Base-by-base conservation (phyloP, 2,329 filamentous ascomycete genomes). In the Exophiala lecanii-corni region DNA sequence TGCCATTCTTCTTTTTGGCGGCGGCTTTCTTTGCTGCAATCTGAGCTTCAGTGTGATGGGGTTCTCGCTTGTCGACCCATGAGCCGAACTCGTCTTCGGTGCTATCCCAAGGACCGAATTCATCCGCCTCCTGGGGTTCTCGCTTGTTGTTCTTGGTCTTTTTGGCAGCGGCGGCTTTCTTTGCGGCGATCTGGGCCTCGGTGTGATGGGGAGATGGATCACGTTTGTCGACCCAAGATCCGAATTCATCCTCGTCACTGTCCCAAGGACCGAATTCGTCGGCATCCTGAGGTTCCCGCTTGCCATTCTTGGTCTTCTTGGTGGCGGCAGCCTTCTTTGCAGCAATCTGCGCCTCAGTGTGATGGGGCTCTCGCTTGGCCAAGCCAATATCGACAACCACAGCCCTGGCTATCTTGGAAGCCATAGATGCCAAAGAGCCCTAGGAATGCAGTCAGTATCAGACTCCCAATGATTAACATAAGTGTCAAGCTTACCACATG, bases 211-310 rank as follows among this genome's bases (percentile, higher is more conserved):
- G 36, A n/a, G n/a, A n/a, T n/a, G n/a, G n/a, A 5, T 40, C 28
- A 1, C 41, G 43, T 20, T 42, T 47, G 23, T 42, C 43, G 9
- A 47, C 25, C 43, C 38, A 47, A 9, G 38, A 41, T 12, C 39
- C 43, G 20, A 44, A 44, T 13, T 44, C 41, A 21, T 44, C 41
- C 26, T 34, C 35, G 19, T 17, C 30, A 20, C 41, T 44, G 19
- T 44, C 41, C 41, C 41, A 44, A 3, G 41, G 41, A 9, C 41
- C 41, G 19, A 47, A 42, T 18, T 47, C 43, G 16, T 47, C 43
- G 19, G 41, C 12, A 20, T 13, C 35, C 34, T 44, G 41, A 23
- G 25, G 23, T 18, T 19, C 28, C 10, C 31, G 25, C 3, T 13
- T 7, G 2, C 35, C 18, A 17, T 19, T 18, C 28, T 39, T 44